phyloP scores from a whole-genome alignment of 495 filamentous ascomycete species.

The Astrocystis sublimbata region DNA sequence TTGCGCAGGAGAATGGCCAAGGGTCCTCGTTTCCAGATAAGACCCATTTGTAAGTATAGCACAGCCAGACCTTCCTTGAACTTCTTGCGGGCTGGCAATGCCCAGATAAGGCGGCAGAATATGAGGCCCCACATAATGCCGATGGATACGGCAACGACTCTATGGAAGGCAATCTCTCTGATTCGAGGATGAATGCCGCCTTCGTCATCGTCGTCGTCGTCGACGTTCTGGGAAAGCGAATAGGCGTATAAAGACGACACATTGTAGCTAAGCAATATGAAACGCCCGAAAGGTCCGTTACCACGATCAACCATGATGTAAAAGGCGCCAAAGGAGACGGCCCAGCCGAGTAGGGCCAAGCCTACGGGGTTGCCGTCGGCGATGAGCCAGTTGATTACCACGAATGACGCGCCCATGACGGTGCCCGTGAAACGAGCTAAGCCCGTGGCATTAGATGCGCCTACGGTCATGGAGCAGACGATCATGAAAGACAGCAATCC shows the following conservation, averaged over 20 bases:
- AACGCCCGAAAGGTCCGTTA: slow-evolving; percentile 88
- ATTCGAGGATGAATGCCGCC: slow-evolving; percentile 85
- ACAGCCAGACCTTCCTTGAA: slow-evolving; percentile 83
- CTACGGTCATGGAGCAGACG: slow-evolving; percentile 96
- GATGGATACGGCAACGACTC: slow-evolving; percentile 81
- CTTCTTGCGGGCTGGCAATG: slow-evolving; percentile 82
- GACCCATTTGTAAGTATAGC: slow-evolving; percentile 89
- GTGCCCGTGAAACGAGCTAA: slow-evolving; percentile 86
- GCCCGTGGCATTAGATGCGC: slow-evolving; percentile 90
- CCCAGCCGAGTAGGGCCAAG: slow-evolving; percentile 75
- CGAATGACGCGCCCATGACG: slow-evolving; percentile 73
- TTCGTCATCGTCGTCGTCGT: slow-evolving; percentile 79
- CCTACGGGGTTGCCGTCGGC: slow-evolving; percentile 69
- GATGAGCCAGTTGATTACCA: slow-evolving; percentile 73
- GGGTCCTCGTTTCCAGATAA: slow-evolving; percentile 97
- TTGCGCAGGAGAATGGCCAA: slow-evolving; percentile 66
- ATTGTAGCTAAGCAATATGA: slow-evolving; percentile 93
- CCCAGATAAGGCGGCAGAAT: slow-evolving; percentile 88
- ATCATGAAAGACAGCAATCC: slow-evolving; percentile 96
- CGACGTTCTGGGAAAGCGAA: slow-evolving; percentile 74
- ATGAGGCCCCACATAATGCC: slow-evolving; percentile 93
- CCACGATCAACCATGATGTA: slow-evolving; percentile 83
- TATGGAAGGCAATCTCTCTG: slow-evolving; percentile 83
- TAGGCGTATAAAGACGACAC: slow-evolving; percentile 95
- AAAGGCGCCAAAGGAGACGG: slow-evolving; percentile 78